Percentiles rank a stretch among this genome's conserved stretches.
Evolutionary conservation across 148 eudicot genomes (phyloP).

Genomic region (Simmondsia chinensis): DNA sequence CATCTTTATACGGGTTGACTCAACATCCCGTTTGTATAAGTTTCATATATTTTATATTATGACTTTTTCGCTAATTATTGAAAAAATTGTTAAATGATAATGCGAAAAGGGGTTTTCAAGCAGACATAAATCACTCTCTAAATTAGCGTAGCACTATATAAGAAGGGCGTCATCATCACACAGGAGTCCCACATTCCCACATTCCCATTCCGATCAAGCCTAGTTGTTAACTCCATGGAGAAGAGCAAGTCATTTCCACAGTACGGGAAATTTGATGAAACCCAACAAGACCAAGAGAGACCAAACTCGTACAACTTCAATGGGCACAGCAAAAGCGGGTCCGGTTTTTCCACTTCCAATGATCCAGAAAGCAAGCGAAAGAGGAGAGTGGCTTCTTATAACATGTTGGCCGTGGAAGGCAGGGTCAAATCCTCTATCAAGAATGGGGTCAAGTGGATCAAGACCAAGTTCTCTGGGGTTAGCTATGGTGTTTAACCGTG

Average conservation of each 20-base stretch:
- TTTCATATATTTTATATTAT: too few species aligned
- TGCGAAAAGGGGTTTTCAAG: too few species aligned
- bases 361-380: conserved; percentile 54
- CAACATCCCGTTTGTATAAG: too few species aligned
- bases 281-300: conserved; percentile 8
- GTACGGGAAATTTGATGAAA: conserved; percentile 30
- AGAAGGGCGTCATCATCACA: too few species aligned
- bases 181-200: too few species aligned
- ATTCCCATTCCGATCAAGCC: too few species aligned
- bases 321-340: conserved; percentile 27
- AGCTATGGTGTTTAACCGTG: conserved; percentile 10
- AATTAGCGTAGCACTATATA: too few species aligned
- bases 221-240: too few species aligned
- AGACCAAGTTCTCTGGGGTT: conserved; percentile 34
- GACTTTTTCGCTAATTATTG: too few species aligned
- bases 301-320: conserved; percentile 44
- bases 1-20: too few species aligned
- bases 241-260: background rate
- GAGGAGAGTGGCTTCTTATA: conserved; percentile 66
- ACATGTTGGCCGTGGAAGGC: conserved; percentile 57
- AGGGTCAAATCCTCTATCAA: conserved; percentile 49
- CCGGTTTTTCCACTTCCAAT: conserved; percentile 12
- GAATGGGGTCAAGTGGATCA: conserved; percentile 63
- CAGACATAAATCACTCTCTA: too few species aligned
- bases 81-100: too few species aligned